A percentile compares a stretch with the other conserved stretches of the same genome.
Conservation (phyloP, 2,329 filamentous ascomycete genomes). For the Colletotrichum tofieldiae region DNA sequence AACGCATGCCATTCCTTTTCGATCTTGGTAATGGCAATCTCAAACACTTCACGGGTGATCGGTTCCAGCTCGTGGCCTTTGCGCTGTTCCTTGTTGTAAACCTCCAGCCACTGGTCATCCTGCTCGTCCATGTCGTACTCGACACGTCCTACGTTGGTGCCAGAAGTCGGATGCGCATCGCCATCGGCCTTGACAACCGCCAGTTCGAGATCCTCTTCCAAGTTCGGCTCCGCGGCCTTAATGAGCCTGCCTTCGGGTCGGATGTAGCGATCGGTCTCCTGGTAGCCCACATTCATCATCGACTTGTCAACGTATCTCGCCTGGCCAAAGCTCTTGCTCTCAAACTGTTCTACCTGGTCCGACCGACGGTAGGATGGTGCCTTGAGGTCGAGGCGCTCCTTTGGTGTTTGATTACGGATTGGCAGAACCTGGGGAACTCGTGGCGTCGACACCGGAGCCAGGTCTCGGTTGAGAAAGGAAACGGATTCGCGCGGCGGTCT, state of each 20-base stretch:
- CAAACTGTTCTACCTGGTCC: conserved; percentile 85
- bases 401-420: conserved; percentile 84
- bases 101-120: conserved; percentile 95
- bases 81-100: conserved; percentile 80
- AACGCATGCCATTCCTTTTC: conserved; percentile 98
- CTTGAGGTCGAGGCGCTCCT: conserved; percentile 84
- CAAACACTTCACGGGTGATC: conserved; percentile 94
- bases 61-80: conserved; percentile 82
- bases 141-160: conserved; percentile 79
- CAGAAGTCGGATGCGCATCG: conserved; percentile 65
- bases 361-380: conserved; percentile 82
- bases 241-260: conserved; percentile 82
- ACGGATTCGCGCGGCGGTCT: conserved; percentile 67
- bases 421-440: conserved; percentile 78
- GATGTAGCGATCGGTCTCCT: conserved; percentile 92
- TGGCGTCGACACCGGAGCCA: conserved; percentile 62
- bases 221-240: conserved; percentile 72
- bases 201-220: conserved; percentile 73
- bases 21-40: conserved; percentile 98
- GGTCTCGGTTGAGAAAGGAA: conserved; percentile 66
- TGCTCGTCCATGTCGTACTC: conserved; percentile 99
- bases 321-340: conserved; percentile 88
- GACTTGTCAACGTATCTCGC: conserved; percentile 95
- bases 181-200: conserved; percentile 68
- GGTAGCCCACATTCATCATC: conserved; percentile 96